phyloP scores from a whole-genome alignment of 139 green algal species.

The Closterium sp. region DNA sequence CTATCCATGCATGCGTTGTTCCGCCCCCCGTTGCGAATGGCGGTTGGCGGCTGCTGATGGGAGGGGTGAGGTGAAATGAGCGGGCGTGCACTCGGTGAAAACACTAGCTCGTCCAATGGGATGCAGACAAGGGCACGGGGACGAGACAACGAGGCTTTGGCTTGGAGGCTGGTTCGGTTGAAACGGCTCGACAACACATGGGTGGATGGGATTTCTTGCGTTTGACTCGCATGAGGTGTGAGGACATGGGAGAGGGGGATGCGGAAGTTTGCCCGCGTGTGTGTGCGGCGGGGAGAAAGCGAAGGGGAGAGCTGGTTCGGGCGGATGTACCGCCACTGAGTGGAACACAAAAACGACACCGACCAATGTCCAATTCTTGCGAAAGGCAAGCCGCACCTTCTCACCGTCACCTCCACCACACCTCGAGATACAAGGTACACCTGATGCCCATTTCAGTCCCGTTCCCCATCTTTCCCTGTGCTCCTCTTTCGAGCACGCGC shows the following conservation, averaged over 20 bases:
- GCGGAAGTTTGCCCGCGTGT: not conserved
- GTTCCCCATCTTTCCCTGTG: too few species aligned
- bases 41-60: not conserved
- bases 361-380: not conserved
- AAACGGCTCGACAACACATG: too few species aligned
- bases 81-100: not conserved
- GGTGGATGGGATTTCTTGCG: too few species aligned
- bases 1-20: too few species aligned
- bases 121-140: not conserved
- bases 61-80: not conserved
- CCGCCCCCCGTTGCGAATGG: not conserved
- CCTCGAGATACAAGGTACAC: not conserved
- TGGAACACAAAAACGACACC: not conserved
- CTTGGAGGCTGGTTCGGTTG: not conserved
- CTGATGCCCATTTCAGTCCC: too few species aligned
- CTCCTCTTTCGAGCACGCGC: too few species aligned
- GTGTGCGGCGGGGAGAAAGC: not conserved
- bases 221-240: not conserved
- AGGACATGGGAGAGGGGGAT: too few species aligned
- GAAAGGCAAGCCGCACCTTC: not conserved
- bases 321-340: not conserved
- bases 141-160: not conserved
- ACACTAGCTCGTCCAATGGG: not conserved
- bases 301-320: not conserved
- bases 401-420: not conserved